Conservation (phyloP, 2,329 filamentous ascomycete genomes). For the Sordariomycetes sp. region DNA sequence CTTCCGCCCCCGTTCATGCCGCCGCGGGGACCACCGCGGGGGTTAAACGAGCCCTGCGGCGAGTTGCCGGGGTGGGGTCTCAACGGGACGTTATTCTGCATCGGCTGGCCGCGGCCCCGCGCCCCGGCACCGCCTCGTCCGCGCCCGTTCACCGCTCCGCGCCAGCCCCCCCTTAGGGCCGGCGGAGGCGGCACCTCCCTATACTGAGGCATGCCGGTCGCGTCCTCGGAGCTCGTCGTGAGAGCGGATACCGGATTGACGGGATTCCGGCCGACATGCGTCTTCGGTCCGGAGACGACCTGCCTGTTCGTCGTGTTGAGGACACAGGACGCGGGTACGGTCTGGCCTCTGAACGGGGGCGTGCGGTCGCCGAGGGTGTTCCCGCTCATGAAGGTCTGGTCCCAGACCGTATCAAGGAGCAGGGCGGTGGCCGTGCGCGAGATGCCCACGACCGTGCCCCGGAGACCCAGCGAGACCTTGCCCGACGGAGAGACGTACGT, state of each 20-base stretch:
- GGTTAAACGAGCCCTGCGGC: constrained; percentile 9
- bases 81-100: constrained; percentile 7
- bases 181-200: constrained; percentile 44
- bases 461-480: constrained; percentile 85
- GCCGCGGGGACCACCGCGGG: constrained; percentile 18
- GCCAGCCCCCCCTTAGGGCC: constrained; percentile 46
- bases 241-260: constrained; percentile 35
- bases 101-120: constrained; percentile 23
- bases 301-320: constrained; percentile 80
- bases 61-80: constrained; percentile 5
- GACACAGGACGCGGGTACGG: constrained; percentile 77
- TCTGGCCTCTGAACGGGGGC: constrained; percentile 87
- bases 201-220: constrained; percentile 51
- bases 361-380: constrained; percentile 85
- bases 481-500: constrained; percentile 89
- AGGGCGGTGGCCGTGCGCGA: constrained; percentile 76
- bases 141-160: constrained; percentile 41
- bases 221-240: constrained; percentile 42
- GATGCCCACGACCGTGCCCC: constrained; percentile 90
- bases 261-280: constrained; percentile 27
- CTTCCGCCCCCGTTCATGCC: constrained; percentile 9
- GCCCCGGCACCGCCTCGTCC: constrained; percentile 19
- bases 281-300: constrained; percentile 58
- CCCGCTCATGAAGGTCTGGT: constrained; percentile 92
- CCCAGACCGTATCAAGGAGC: constrained; percentile 86